Evolutionary conservation across 1,139 yeast species (phyloP), one percentile per base, ranked within the genome.

Genomic region (Diutina mesorugosa): DNA sequence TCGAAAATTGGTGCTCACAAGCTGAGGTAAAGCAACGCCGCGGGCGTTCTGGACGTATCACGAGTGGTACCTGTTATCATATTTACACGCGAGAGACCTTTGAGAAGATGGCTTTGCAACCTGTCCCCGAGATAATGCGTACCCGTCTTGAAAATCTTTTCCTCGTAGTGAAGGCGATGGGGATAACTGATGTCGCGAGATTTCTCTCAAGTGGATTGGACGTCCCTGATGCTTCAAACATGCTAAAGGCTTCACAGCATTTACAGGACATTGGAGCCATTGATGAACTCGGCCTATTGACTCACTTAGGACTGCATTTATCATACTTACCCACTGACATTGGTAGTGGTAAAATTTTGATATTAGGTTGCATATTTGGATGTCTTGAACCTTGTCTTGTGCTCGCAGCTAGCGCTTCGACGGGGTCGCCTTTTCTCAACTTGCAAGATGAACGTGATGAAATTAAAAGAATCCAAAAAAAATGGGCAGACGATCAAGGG

Each of bases 31-130:
- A 83, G 51, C 99, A 93, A 69, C 80, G 99, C 70, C 77, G 97
- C 66, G 99, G 99, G 67, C 88, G 99, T 75, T 95, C 98, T n/a
- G 99, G 99, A 61, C 93, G 99, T 79, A 90, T 91, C 16, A 80
- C 85, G 32, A 77, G 76, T 38, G 99, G 99, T 59, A 74, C 74
- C 12, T 90, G 97, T 61, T 93, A 83, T 70, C 91, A 88, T 65
- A 68, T 93, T 54, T 93, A 82, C 68, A 85, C 97, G 0, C 70
- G 73, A 57, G 80, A 79, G 2, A 79, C 87, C 0, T 84, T 83
- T 62, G 68, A 70, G 0, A 65, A 69, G 4, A 87, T 90, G 95
- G 71, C 78, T 10, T 72, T 77, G 0, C 85, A 86, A 61, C 96
- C 97, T 1, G 76, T 87, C 18, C 98, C 99, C 0, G 99, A 93